Evolutionary conservation across 106 monocot species (phyloP), one percentile per base, ranked within the genome.

Genomic region (Hemerocallis citrina): DNA sequence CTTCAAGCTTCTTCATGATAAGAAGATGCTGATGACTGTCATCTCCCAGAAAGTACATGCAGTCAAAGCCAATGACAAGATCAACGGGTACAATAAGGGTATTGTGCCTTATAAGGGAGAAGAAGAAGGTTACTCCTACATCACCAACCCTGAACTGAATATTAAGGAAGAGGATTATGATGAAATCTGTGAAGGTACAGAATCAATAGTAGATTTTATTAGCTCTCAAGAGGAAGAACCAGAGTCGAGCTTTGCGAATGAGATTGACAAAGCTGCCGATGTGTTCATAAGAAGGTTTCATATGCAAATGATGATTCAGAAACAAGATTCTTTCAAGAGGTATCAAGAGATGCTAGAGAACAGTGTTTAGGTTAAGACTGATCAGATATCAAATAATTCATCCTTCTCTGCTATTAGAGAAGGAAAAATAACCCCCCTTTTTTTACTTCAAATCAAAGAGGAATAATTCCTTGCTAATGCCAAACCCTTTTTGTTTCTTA

Each of bases 321-420:
- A 85, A 67, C 74, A 64, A 33, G 82, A 85, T 15, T 89, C 89
- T 3, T 77, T 89, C 67, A 89, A 79, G 74, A 81, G 74, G 64
- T 71, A 72, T 29, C 58, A 73, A 34, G 85, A 77, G 45, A 83
- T 77, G 81, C 34, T 79, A 9, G 64, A 70, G 21, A 78, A 79
- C 42, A 69, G 75, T 39, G 57, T 55, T 16, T 79, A 66, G 30
- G 9, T 9, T 40, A 57, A 27, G n/a, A n/a, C n/a, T n/a, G n/a
- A n/a, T n/a, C n/a, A n/a, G 56, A 34, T 41, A 41, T 7, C 40
- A 41, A 14, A 9, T 41, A 7, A 41, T 14, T 41, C 14, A 7
- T 41, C 14, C 14, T 41, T 41, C n/a, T n/a, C n/a, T n/a, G n/a
- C n/a, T n/a, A n/a, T n/a, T n/a, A n/a, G n/a, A n/a, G n/a, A n/a